Evolutionary conservation across 108 stramenopile species (phyloP), one percentile per base, ranked within the genome.

Genomic region (Cyclotella distinguenda): DNA sequence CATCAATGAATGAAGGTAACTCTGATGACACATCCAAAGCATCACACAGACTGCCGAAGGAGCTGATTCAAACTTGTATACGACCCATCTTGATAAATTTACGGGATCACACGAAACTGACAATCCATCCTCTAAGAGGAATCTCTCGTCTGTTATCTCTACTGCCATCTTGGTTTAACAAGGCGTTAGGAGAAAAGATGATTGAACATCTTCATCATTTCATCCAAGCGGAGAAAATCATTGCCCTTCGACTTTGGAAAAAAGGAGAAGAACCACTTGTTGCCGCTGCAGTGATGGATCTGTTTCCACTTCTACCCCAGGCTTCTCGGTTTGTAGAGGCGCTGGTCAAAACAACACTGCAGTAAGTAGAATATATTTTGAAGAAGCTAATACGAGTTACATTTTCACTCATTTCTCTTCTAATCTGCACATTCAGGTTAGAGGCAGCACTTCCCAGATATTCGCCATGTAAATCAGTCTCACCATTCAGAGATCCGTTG

Each of bases 81-180:
- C 39, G 85, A 18, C 91, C 91, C 0, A 89, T 93, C 7, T 70
- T 93, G 28, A 26, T 93, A 38, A 85, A 93, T 72, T 72, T 93
- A 4, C 47, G 88, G 57, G 91, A 93, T 31, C 83, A 88, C 55
- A 86, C 84, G 23, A 81, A 84, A 25, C 73, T 93, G 12, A 82
- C 87, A 8, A 66, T 86, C 11, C 78, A 81, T 15, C 77, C 90
- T 12, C 64, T 93, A 4, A 73, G 87, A 22, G 91, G 88, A 23
- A 66, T 93, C 6, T 79, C 87, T 18, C 74, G 80, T 40, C 73
- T 93, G 12, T 65, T 94, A 22, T 76, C 84, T 1, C 70, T 94
- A 12, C 77, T 93, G 21, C 77, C 86, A n/a, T 75, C 85, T 8
- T 90, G 88, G 91, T 93, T 93, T 64, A 93, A 89, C 66, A 86